phyloP scores from a whole-genome alignment of 2,329 filamentous ascomycete species.

The Pseudocercospora cruenta region DNA sequence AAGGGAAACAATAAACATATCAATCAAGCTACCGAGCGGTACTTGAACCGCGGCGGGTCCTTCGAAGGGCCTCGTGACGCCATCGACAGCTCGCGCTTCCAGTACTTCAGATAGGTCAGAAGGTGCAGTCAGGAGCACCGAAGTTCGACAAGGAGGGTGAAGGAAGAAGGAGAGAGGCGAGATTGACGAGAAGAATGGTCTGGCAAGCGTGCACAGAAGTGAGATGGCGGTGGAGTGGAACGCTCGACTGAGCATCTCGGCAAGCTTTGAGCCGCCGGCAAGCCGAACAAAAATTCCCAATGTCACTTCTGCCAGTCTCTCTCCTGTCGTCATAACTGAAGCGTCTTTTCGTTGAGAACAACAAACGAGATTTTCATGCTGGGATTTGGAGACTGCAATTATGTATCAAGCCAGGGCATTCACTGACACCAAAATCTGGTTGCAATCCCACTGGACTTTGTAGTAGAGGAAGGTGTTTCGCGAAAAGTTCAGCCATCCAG shows the following conservation, averaged over 20 bases:
- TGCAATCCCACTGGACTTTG: not conserved
- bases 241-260: not conserved
- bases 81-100: not conserved
- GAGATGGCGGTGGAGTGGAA: not conserved
- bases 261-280: not conserved
- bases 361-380: not conserved
- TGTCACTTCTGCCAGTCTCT: slow-evolving; percentile 15
- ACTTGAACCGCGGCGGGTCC: slow-evolving; percentile 7
- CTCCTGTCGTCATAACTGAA: not conserved
- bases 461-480: not conserved
- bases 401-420: not conserved
- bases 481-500: no score
- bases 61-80: slow-evolving; percentile 1
- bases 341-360: not conserved
- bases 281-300: not conserved
- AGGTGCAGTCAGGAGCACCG: not conserved
- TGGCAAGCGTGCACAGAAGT: not conserved
- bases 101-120: not conserved
- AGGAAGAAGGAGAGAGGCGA: not conserved
- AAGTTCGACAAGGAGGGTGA: not conserved
- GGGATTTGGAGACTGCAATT: not conserved
- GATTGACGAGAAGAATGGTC: not conserved
- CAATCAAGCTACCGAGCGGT: slow-evolving; percentile 2
- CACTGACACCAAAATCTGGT: not conserved
- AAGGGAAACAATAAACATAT: not conserved